Percentiles rank a stretch among this genome's conserved stretches.
These are phyloP conservation scores for Ricinus communis DNA, from an alignment of 345 rosid genomes.

Conservation along the genomic window DNA sequence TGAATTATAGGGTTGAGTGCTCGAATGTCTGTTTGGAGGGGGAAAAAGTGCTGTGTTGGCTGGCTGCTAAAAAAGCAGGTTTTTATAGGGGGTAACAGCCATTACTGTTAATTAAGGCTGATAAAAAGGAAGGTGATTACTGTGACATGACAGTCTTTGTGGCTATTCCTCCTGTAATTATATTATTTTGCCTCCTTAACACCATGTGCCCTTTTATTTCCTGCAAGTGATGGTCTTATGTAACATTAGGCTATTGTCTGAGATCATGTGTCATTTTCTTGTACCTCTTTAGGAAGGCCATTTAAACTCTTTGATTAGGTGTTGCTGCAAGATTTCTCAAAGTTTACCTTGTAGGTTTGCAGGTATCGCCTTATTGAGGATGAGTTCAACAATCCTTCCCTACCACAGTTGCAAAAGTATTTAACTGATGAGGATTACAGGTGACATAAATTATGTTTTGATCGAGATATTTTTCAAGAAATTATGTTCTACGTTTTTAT, in stretches of 20 bases:
- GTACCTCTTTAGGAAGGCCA: neutral
- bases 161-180: neutral
- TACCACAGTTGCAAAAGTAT: conserved; percentile 68
- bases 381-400: conserved; percentile 73
- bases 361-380: conserved; percentile 73
- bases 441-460: conserved; percentile 25
- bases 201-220: neutral
- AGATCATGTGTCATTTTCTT: neutral
- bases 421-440: conserved; percentile 84
- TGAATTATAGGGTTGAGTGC: too few relatives aligned
- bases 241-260: neutral
- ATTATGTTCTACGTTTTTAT: neutral
- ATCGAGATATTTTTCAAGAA: neutral
- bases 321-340: conserved; percentile 4
- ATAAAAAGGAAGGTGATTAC: neutral
- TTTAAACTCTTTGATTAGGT: conserved; percentile 2
- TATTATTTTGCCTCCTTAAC: neutral
- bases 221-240: neutral
- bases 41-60: too few relatives aligned
- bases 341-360: conserved; percentile 60
- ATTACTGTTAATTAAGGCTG: neutral
- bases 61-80: neutral
- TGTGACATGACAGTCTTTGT: neutral
- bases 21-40: too few relatives aligned
- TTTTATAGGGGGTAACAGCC: neutral